Evolutionary conservation across 225 moss, liverwort and hornwort species (phyloP).

Genomic region (Marchantia polymorpha): DNA sequence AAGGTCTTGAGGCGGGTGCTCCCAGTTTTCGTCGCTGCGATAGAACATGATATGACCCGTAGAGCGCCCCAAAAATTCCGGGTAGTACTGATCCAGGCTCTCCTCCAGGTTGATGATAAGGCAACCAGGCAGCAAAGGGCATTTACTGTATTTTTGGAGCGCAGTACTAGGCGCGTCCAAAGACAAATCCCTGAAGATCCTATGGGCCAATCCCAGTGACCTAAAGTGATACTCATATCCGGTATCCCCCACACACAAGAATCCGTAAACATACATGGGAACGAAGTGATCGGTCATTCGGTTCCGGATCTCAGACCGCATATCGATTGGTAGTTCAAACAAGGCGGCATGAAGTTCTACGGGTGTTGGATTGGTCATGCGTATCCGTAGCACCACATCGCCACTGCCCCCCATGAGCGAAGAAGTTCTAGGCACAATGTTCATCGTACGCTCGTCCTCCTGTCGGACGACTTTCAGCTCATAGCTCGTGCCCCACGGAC

Average conservation of each 20-base stretch:
- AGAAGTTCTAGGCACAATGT: too few species aligned
- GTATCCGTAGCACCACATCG: not conserved
- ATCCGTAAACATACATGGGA: constrained; percentile 13
- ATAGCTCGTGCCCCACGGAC: constrained; percentile 3
- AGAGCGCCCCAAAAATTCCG: too few species aligned
- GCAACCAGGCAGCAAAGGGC: not conserved
- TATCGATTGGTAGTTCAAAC: not conserved
- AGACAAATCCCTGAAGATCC: not conserved
- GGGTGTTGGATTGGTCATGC: not conserved
- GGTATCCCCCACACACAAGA: not conserved
- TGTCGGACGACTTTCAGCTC: not conserved
- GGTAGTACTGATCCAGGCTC: not conserved
- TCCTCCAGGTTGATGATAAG: constrained; percentile 4
- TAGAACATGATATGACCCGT: not conserved
- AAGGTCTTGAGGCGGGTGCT: not conserved
- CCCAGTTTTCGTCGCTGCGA: not conserved
- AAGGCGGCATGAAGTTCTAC: too few species aligned
- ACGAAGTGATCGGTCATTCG: not conserved
- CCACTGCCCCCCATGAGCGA: too few species aligned
- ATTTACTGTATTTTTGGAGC: not conserved
- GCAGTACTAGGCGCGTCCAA: too few species aligned
- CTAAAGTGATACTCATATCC: not conserved
- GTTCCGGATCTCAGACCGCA: not conserved
- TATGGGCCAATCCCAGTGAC: not conserved
- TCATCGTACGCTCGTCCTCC: too few species aligned